phyloP scores from a whole-genome alignment of 192 early-diverging fungal species.

The Backusella morwellensis region DNA sequence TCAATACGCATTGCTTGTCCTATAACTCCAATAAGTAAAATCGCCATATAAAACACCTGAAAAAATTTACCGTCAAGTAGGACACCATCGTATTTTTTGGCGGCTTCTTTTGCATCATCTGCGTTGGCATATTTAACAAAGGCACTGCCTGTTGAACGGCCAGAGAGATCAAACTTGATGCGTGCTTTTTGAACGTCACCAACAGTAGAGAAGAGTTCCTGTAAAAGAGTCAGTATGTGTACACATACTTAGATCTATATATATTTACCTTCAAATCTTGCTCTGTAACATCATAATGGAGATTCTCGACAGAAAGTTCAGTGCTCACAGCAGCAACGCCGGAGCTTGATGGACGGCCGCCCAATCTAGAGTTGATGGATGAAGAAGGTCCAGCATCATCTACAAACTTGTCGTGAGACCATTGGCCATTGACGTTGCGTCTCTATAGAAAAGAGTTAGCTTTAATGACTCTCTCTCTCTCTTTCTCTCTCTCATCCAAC shows the following conservation, averaged over 20 bases:
- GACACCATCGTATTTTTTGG: slow-evolving; percentile 49
- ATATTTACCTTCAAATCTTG: slow-evolving; percentile 52
- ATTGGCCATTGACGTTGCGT: slow-evolving; percentile 13
- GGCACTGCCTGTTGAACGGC: slow-evolving; percentile 52
- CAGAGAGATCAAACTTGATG: slow-evolving; percentile 49
- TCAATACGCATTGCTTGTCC: slow-evolving; percentile 29
- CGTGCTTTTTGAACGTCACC: slow-evolving; percentile 42
- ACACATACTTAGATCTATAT: no score
- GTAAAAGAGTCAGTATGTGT: neutral
- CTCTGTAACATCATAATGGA: slow-evolving; percentile 59
- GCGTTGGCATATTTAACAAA: slow-evolving; percentile 41
- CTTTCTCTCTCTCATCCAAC: neutral
- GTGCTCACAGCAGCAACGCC: neutral
- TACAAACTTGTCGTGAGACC: slow-evolving; percentile 48
- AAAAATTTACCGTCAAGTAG: slow-evolving; percentile 46
- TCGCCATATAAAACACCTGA: neutral
- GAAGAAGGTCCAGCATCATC: neutral
- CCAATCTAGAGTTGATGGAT: slow-evolving; percentile 21
- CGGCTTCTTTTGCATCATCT: slow-evolving; percentile 42
- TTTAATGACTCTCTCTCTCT: neutral
- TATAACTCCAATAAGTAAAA: neutral
- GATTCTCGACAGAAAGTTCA: slow-evolving; percentile 45
- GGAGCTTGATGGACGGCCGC: neutral
- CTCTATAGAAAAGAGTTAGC: neutral
- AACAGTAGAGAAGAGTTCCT: slow-evolving; percentile 52